These are phyloP conservation scores for Cutaneotrichosporon sp. DNA, from an alignment of 1,284 basidiomycete genomes.

Conservation along the genomic window DNA sequence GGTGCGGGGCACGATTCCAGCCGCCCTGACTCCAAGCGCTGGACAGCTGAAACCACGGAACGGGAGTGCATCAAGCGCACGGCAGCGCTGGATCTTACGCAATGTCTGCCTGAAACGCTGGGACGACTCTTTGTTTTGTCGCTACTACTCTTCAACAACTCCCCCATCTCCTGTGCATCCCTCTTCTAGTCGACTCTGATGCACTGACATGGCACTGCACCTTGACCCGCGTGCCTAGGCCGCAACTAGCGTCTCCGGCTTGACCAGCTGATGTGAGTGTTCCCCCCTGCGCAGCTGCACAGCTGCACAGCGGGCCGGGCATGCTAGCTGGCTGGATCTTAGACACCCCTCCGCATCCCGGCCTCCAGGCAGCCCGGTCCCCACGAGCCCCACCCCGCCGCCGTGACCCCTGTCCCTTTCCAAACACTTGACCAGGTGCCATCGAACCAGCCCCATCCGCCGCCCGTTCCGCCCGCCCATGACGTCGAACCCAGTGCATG, in stretches of 20 bases:
- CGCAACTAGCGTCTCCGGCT: not conserved
- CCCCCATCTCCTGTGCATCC: no score
- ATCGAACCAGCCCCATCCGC: slow-evolving; percentile 7
- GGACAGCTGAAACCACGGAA: not conserved
- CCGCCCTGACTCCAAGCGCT: not conserved
- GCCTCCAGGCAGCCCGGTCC: no score
- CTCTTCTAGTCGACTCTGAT: not conserved
- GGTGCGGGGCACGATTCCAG: slow-evolving; percentile 4
- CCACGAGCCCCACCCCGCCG: no score
- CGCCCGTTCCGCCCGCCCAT: slow-evolving; percentile 7
- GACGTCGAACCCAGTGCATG: not conserved
- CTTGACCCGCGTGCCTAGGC: not conserved
- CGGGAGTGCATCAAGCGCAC: slow-evolving; percentile 8
- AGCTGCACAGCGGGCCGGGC: no score
- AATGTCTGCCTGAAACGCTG: slow-evolving; percentile 7
- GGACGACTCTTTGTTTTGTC: not conserved
- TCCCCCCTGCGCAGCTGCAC: not conserved
- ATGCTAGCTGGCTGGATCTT: no score
- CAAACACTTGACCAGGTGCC: not conserved
- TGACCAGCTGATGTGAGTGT: no score
- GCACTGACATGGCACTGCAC: no score
- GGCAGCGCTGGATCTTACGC: not conserved
- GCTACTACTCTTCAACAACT: no score
- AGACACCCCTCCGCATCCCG: no score
- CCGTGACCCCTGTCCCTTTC: not conserved